Base-by-base conservation (phyloP, 306 rosid species). In the Quercus berberidifolia region DNA sequence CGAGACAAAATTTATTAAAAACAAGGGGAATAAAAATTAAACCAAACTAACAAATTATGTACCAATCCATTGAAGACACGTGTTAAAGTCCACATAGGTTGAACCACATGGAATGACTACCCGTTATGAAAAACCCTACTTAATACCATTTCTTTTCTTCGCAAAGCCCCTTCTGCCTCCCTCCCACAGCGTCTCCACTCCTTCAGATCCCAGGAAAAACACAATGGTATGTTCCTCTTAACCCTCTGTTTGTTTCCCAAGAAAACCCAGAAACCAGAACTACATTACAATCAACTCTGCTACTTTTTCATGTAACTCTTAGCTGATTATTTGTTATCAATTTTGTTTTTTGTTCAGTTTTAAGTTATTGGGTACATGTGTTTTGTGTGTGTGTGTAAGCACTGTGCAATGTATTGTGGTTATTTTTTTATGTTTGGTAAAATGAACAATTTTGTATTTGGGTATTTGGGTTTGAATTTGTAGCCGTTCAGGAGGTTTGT, bases 401-500 rank as follows among this genome's bases (percentile, higher is more conserved):
- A 49, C 4, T 12, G 1, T 12, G 54, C 54, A 49, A 49, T 65
- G 49, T 8, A 30, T 74, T 3, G 0, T 25, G 25, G 15, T 2
- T 3, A 1, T 63, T 63, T 63, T 64, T 25, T 26, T 30, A 4
- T 65, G 5, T 17, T 19, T 0, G 41, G n/a, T 18, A 58, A 8
- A 58, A 58, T n/a, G 65, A 25, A 19, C 2, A 41, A 38, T 38
- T 59, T 11, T 12, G 25, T 38, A 1, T 7, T 43, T 13, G 15
- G 46, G 57, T 30, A 23, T 46, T 46, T 46, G 18, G 51, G 19
- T 28, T 1, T 28, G 52, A 25, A 21, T 43, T 71, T 63, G 5
- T n/a, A 81, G 76, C 86, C 88, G 21, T 84, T 87, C 85, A 84
- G 79, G 85, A 82, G 90, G 77, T 87, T 67, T 74, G 84, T 82